Base-by-base conservation (phyloP, 2,329 filamentous ascomycete genomes). In the Shiraia sp. region DNA sequence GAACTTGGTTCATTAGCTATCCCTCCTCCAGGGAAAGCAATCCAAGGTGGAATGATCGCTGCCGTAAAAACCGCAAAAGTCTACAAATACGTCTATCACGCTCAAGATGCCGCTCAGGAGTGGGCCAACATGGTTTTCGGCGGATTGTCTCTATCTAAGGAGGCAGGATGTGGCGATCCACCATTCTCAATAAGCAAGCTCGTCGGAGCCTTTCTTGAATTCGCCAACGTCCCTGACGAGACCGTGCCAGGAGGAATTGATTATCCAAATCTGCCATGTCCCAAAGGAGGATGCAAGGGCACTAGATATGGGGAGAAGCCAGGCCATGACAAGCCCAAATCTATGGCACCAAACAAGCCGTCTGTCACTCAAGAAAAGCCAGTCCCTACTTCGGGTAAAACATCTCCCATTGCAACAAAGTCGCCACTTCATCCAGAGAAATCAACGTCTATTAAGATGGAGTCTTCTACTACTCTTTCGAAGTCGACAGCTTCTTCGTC, bases 91-190 rank as follows among this genome's bases (percentile, higher is more conserved):
- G 36, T 17, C 2, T 45, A 40, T 29, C 31, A 45, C 3, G 36
- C 36, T 32, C 30, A 40, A 24, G 42, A 45, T 32, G 42, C 42
- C 12, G 42, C 42, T 12, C 23, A 24, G 31, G 36, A 45, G 26
- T 45, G 42, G 42, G 42, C 42, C n/a, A 39, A 25, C 27, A 38
- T 44, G 41, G 29, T 44, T 39, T 23, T 17, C 17, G 19, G 19
- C 19, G 19, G 19, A 4, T 8, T 22, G 8, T 22, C 19, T 8
- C 19, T 22, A 22, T 24, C 31, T 7, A 32, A 13, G 12, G 36
- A 35, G 30, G 42, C 36, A 32, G 36, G 42, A 17, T 45, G 36
- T 26, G 22, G 26, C 16, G 17, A 31, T 7, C 31, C 25, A 1
- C n/a, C 32, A 16, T 44, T 44, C 17, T 39, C 36, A n/a, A 16